Evolutionary conservation across 2,329 filamentous ascomycete species (phyloP).

Genomic region (Trichoderma brevicompactum): DNA sequence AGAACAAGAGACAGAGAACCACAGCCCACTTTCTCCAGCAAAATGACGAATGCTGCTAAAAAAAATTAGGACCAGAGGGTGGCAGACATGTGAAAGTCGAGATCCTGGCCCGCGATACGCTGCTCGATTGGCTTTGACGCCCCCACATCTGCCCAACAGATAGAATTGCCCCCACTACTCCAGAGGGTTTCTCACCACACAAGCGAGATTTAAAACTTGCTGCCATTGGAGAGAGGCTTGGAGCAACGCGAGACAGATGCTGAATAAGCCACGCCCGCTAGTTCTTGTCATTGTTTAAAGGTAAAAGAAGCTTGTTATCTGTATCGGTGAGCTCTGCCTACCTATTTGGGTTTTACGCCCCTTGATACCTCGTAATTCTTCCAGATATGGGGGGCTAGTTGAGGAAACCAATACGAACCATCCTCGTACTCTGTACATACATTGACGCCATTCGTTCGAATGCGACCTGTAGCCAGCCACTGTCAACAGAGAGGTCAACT

Average conservation of each 20-base stretch:
- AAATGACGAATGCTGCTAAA: slow-evolving; percentile 26
- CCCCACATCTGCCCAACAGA: slow-evolving; percentile 27
- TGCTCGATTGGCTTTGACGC: neutral
- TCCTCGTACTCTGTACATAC: too few species aligned
- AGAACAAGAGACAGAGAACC: neutral
- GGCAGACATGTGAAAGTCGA: slow-evolving; percentile 27
- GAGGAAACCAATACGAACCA: too few species aligned
- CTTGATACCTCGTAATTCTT: neutral
- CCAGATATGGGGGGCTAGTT: neutral
- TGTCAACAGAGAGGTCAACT: neutral
- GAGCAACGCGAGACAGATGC: neutral
- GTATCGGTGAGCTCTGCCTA: neutral
- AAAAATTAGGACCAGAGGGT: neutral
- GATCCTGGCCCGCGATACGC: neutral
- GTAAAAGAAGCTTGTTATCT: neutral
- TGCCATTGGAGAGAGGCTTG: neutral
- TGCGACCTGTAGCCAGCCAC: neutral
- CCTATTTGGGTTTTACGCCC: too few species aligned
- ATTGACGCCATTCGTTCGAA: neutral
- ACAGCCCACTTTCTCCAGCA: slow-evolving; percentile 16
- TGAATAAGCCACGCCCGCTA: neutral
- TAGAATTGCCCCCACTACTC: slow-evolving; percentile 8
- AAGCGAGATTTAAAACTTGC: slow-evolving; percentile 13
- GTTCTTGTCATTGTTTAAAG: neutral
- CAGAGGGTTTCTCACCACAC: slow-evolving; percentile 18